A percentile compares a stretch with the other conserved stretches of the same genome.
These are phyloP conservation scores for Besnoitia besnoiti DNA, from an alignment of 169 alveolate genomes.

Conservation along the genomic window DNA sequence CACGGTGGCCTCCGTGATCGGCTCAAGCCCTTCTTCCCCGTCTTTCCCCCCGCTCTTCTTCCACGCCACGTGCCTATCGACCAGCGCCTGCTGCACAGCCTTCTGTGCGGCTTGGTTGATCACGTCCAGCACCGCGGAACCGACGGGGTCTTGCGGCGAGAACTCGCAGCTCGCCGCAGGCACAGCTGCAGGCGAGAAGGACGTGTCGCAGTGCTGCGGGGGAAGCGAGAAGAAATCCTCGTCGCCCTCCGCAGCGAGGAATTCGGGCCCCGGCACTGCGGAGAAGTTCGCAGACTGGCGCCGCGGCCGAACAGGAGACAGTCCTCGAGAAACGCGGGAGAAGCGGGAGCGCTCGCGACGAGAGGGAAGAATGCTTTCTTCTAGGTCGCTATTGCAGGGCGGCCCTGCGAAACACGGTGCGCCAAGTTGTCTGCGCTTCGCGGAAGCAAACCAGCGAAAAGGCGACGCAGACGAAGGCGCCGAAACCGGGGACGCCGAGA, in stretches of 20 bases:
- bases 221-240: background rate
- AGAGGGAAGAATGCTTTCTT: background rate
- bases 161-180: background rate
- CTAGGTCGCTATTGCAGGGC: background rate
- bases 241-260: background rate
- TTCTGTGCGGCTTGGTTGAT: background rate
- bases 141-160: background rate
- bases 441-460: background rate
- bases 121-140: background rate
- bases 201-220: too few relatives aligned
- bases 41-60: background rate
- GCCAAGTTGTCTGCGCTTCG: background rate
- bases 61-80: background rate
- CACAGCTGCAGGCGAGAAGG: background rate
- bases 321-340: background rate
- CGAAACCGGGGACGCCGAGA: too few relatives aligned
- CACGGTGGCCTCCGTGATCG: slow-evolving; percentile 18
- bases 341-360: background rate
- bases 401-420: background rate
- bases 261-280: background rate
- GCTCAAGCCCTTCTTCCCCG: background rate
- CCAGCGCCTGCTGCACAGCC: slow-evolving; percentile 30
- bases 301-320: background rate
- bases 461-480: too few relatives aligned
- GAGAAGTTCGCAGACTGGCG: background rate